phyloP scores from a whole-genome alignment of 208 protist genomes.

The Leishmania aethiopica region DNA sequence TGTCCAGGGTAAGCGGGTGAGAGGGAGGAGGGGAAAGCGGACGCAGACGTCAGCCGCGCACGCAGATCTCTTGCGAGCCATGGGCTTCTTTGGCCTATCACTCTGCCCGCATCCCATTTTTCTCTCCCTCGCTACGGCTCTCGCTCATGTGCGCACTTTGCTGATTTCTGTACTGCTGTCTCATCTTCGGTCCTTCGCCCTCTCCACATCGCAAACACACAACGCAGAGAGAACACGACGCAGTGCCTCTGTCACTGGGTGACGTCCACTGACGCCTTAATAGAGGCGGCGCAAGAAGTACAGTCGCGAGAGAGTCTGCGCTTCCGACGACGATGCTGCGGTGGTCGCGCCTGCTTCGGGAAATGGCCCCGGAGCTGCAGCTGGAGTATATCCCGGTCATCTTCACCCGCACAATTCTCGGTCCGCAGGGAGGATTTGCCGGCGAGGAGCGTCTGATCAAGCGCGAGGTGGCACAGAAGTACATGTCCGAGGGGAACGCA shows the following conservation, averaged over 20 bases:
- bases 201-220: background rate
- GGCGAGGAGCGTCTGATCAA: conserved; percentile 93
- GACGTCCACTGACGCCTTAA: background rate
- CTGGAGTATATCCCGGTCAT: conserved; percentile 88
- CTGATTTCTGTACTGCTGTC: background rate
- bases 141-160: background rate
- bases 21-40: background rate
- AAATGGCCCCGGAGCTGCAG: conserved; percentile 90
- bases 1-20: background rate
- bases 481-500: conserved; percentile 71
- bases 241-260: background rate
- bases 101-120: background rate
- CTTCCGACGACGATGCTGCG: conserved; percentile 62
- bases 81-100: background rate
- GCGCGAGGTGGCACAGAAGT: conserved; percentile 85
- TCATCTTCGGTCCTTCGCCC: background rate
- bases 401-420: conserved; percentile 88
- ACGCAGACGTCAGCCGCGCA: background rate
- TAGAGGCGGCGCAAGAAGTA: background rate
- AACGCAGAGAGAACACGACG: background rate
- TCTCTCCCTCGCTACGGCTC: background rate
- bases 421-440: conserved; percentile 88
- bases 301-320: background rate
- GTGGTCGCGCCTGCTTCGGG: conserved; percentile 57
- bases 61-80: background rate